Evolutionary conservation across 139 green algal species (phyloP).

Genomic region (Chlamydomonas schloesseri): DNA sequence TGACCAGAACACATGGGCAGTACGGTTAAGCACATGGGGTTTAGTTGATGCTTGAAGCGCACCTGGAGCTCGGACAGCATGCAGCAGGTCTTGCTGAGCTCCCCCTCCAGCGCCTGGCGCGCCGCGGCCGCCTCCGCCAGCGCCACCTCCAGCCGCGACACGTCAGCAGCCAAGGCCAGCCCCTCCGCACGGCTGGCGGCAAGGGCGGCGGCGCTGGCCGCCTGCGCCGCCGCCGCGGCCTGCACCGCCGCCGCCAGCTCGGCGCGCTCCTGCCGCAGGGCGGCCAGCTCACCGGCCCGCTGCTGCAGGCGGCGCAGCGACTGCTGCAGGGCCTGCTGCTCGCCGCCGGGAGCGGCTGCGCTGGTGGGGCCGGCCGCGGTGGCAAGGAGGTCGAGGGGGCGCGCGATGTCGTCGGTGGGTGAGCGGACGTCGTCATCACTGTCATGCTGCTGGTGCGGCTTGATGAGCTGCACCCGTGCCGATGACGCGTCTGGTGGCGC

Average conservation of each 20-base stretch:
- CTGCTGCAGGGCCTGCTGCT: slow-evolving; percentile 5
- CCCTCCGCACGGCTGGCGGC: neutral
- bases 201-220: neutral
- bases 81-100: neutral
- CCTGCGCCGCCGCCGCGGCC: neutral
- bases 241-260: neutral
- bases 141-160: neutral
- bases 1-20: too few relatives aligned
- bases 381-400: too few relatives aligned
- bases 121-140: neutral
- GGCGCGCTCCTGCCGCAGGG: neutral
- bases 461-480: too few relatives aligned
- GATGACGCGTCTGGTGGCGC: too few relatives aligned
- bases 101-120: neutral
- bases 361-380: neutral
- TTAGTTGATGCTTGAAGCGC: too few relatives aligned
- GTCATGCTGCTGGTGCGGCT: neutral
- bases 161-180: neutral
- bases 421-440: neutral
- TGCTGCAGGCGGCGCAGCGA: too few relatives aligned
- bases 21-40: too few relatives aligned
- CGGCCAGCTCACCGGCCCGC: neutral
- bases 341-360: neutral
- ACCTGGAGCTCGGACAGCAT: slow-evolving; percentile 13
- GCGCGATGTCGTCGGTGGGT: neutral